Base-by-base conservation (phyloP, 2,329 filamentous ascomycete species). In the Diaporthe capsici region DNA sequence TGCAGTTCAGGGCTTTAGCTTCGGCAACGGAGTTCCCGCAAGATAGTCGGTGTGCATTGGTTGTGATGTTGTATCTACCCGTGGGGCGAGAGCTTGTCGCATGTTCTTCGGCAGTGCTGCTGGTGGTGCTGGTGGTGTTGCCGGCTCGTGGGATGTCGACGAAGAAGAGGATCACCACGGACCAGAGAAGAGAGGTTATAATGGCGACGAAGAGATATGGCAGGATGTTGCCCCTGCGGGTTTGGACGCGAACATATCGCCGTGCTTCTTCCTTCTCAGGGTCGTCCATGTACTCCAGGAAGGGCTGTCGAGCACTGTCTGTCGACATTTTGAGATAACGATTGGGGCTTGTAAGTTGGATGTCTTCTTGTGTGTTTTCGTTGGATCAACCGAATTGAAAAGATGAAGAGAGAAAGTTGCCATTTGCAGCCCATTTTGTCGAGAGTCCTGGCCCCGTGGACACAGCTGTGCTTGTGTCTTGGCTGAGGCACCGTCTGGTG, bases 101-200 rank as follows among this genome's bases (percentile, higher is more conserved):
- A 57, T 34, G 25, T 20, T 20, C 8, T 49, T 72, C 53, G 44
- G 20, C 17, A 57, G 60, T 13, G 47, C 15, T 22, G 57, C 57
- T 10, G 47, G 42, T 71, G 72, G 42, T n/a, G 44, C 44, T 55
- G 58, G n/a, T 65, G 25, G 44, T 57, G 74, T 37, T 47, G 25
- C 44, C 37, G 63, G 61, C 25, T 65, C 57, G 44, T 17, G 37
- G 78, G 65, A 34, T 63, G 31, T 70, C 65, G 65, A 70, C 49
- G 37, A 76, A 57, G 4, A 79, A 74, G 34, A 78, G 72, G 28
- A 80, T 71, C 7, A 79, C 39, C 2, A 80, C 25, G 17, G 77
- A 31, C 78, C 79, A 80, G 37, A 80, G 72, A 13, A 80, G 57
- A 4, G 79, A 80, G 13, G 78, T 80, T n/a, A 68, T 73, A 10